Evolutionary conservation across 192 early-diverging fungal genomes (phyloP), one percentile per base, ranked within the genome.

Genomic region (Mortierella alpina): DNA sequence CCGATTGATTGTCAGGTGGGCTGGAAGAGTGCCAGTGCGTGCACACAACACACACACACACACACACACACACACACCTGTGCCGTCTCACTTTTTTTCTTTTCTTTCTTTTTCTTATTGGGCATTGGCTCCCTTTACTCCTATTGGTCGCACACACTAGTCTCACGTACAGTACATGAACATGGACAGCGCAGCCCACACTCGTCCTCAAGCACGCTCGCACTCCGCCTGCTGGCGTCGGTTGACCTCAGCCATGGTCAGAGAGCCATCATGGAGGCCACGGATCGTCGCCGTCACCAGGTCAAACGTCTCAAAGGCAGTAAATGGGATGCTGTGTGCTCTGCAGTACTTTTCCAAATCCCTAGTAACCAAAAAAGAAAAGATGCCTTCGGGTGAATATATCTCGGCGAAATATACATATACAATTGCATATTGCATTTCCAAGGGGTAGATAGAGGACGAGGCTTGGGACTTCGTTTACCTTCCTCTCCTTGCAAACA

Each of bases 401-500:
- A 6, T 7, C 59, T 10, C 13, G 59, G 14, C 31, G 31, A 31
- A 12, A n/a, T 7, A 8, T 49, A 18, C 8, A 47, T 47, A 1
- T 7, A 18, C 11, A 41, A 6, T 41, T 13, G 10, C 11, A 59
- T 17, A 62, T 7, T n/a, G n/a, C n/a, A n/a, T n/a, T n/a, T n/a
- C n/a, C n/a, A n/a, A n/a, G n/a, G n/a, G n/a, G n/a, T n/a, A n/a
- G n/a, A n/a, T n/a, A n/a, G n/a, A n/a, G n/a, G n/a, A 55, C 44
- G 22, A 39, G 41, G 20, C 20, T 7, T 12, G 15, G 22, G 10
- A 41, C 18, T 60, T 44, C 22, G 7, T 22, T 23, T 80, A 80
- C 77, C 65, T 72, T 72, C 89, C 93, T 47, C 83, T 77, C 64
- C 92, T 88, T 6, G 93, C 93, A 82, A 95, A 94, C 39, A 95